Conservation (phyloP, 2,329 filamentous ascomycete genomes). For the Nothophaeocryptopus gaeumannii region DNA sequence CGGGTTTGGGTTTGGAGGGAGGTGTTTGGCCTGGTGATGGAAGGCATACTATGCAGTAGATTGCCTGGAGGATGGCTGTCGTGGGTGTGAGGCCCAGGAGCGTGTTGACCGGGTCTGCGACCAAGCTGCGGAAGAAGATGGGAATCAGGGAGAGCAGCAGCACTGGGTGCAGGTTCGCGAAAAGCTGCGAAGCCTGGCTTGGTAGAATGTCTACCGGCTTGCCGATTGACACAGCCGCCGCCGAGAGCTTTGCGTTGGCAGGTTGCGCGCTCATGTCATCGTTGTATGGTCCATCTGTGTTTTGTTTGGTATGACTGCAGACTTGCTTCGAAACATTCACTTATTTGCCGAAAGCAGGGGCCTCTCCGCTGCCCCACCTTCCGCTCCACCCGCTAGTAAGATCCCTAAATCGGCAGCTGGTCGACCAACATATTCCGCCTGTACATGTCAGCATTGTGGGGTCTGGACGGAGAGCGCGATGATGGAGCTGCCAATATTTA, state of each 20-base stretch:
- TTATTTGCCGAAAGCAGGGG: background rate
- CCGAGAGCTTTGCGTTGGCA: conserved; percentile 15
- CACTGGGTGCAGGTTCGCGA: conserved; percentile 66
- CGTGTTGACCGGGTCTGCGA: conserved; percentile 65
- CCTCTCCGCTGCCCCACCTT: background rate
- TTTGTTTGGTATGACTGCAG: too few species aligned
- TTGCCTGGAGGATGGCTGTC: conserved; percentile 62
- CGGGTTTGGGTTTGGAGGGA: conserved; percentile 44
- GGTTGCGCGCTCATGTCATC: too few species aligned
- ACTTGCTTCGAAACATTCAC: background rate
- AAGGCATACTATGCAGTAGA: conserved; percentile 58
- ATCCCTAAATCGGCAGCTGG: background rate
- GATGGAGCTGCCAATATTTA: too few species aligned
- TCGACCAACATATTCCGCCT: too few species aligned
- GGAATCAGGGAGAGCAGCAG: conserved; percentile 64
- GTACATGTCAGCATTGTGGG: background rate
- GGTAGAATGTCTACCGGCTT: conserved; percentile 34
- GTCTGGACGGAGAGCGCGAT: background rate
- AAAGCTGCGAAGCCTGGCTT: conserved; percentile 33
- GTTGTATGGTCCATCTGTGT: too few species aligned
- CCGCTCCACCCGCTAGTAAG: background rate
- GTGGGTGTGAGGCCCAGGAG: conserved; percentile 61
- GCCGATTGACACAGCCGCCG: conserved; percentile 10
- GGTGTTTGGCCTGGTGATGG: conserved; percentile 49
- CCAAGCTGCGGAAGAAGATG: conserved; percentile 63